phyloP scores from a whole-genome alignment of 495 filamentous ascomycete species.

The Aspergillus homomorphus region DNA sequence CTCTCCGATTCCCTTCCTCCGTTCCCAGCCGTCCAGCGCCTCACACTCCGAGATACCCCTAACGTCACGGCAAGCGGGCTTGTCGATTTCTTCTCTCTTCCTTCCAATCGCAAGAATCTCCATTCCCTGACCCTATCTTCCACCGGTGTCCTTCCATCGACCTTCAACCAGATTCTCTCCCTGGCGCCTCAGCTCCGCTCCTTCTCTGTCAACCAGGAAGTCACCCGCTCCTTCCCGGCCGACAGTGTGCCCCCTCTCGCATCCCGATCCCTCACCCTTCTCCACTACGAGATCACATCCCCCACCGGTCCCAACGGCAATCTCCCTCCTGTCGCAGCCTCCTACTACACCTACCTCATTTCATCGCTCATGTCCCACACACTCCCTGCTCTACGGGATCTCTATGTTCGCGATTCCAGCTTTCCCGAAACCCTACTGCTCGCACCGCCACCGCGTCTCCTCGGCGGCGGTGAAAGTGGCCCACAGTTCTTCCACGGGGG shows the following conservation, averaged over 20 bases:
- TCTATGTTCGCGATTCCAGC: conserved; percentile 81
- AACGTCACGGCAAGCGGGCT: conserved; percentile 70
- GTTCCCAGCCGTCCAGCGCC: conserved; percentile 66
- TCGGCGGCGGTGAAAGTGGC: conserved; percentile 30
- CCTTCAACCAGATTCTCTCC: conserved; percentile 62
- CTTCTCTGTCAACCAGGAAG: conserved; percentile 64
- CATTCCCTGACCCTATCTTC: conserved; percentile 59
- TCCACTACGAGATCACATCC: conserved; percentile 80
- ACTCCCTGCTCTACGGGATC: conserved; percentile 65
- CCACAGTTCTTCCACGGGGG: conserved; percentile 36
- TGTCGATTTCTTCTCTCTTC: conserved; percentile 55
- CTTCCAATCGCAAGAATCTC: conserved; percentile 49
- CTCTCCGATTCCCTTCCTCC: conserved; percentile 55
- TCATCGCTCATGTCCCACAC: conserved; percentile 70
- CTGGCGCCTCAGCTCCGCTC: conserved; percentile 57
- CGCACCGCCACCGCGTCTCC: conserved; percentile 52
- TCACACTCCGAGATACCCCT: conserved; percentile 65
- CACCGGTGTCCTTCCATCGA: conserved; percentile 62
- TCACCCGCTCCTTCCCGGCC: conserved; percentile 62
- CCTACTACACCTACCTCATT: conserved; percentile 86
- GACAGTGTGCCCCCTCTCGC: conserved; percentile 58
- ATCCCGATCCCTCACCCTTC: conserved; percentile 60
- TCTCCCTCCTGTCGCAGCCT: conserved; percentile 57
- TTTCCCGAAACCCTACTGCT: conserved; percentile 76
- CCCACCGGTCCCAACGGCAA: conserved; percentile 44